Base-by-base conservation (phyloP, 176 grass and related monocot species). In the Eragrostis curvula region DNA sequence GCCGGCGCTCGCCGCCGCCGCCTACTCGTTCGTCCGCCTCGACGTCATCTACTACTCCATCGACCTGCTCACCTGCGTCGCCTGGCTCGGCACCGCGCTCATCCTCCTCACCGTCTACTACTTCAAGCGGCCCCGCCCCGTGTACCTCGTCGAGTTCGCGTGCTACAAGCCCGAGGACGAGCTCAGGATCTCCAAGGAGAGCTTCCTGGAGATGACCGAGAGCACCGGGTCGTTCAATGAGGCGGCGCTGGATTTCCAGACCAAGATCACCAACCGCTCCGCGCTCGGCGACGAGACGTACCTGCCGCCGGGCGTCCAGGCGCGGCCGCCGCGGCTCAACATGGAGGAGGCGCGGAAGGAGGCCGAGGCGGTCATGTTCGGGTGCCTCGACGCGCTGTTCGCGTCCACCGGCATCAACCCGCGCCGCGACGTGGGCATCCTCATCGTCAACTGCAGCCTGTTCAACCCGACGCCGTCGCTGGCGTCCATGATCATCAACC, bases 401-500 rank as follows among this genome's bases (percentile, higher is more conserved):
- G 9, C 1, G 17, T 53, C 87, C 50, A 90, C 91, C 0, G 85
- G 87, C 2, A 79, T 93, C 81, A 43, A 93, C 85, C 91, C 91
- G 60, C 71, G 72, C 62, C 88, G 85, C 45, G 92, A 94, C 82
- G 86, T 94, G 48, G 12, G 86, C 50, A 78, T 94, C 72, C 88
- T 94, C 63, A 75, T 94, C 59, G 92, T 91, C 27, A 94, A 94
- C 86, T 94, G 92, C 79, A 94, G 92, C 79, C 88, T 94, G 0
- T 94, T 94, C 71, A 94, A 94, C 82, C 92, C 92, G 74, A 94
- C 88, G 57, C 92, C 92, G 29, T 94, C 92, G 32, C 92, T 94
- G 16, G 70, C 92, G 9, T 85, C 92, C 63, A 94, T 94, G 92
- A 88, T 94, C 86, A 85, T 94, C 17, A 88, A 94, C 83, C 92